Conservation (phyloP, 2,329 filamentous ascomycete genomes). For the Hypomyces perniciosus region DNA sequence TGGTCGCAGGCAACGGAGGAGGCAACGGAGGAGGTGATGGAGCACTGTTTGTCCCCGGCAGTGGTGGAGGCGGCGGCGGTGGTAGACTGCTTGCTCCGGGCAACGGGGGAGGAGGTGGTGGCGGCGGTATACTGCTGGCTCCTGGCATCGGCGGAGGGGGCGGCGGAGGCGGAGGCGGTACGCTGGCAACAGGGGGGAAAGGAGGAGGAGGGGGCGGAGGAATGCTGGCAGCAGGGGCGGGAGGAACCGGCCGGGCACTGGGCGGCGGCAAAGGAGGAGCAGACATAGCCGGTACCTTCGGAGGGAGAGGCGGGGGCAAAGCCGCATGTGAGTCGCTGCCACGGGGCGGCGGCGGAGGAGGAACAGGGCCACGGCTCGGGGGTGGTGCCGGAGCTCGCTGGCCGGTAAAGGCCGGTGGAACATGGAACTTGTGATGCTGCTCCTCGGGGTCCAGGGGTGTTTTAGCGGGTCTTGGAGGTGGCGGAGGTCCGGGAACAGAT, state of each 20-base stretch:
- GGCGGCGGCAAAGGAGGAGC: constrained; percentile 48
- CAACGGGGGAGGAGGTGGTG: constrained; percentile 32
- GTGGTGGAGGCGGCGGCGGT: constrained; percentile 3
- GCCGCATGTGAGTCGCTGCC: constrained; percentile 24
- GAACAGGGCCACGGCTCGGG: constrained; percentile 63
- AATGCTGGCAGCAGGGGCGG: constrained; percentile 33
- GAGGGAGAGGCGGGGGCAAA: constrained; percentile 40
- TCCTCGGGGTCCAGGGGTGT: constrained; percentile 59
- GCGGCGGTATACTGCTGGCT: constrained; percentile 30
- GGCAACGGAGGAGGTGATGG: constrained; percentile 13
- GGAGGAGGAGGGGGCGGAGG: constrained; percentile 31
- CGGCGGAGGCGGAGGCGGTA: constrained; percentile 35
- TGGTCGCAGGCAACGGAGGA: constrained; percentile 18
- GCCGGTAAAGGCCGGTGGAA: constrained; percentile 74
- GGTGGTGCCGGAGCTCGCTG: constrained; percentile 63
- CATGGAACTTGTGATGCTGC: constrained; percentile 56
- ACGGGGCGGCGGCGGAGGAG: constrained; percentile 60
- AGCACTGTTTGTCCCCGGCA: neutral
- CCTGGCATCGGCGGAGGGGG: constrained; percentile 30
- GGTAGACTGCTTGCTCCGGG: constrained; percentile 18
- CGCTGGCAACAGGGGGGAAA: constrained; percentile 33
- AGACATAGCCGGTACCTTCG: constrained; percentile 39
- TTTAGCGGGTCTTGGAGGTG: constrained; percentile 52
- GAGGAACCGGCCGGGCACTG: constrained; percentile 46
- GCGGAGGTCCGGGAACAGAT: constrained; percentile 27